Base-by-base conservation (phyloP, 805 yeast genomes). In the Myxozyma vanderwaltii region DNA sequence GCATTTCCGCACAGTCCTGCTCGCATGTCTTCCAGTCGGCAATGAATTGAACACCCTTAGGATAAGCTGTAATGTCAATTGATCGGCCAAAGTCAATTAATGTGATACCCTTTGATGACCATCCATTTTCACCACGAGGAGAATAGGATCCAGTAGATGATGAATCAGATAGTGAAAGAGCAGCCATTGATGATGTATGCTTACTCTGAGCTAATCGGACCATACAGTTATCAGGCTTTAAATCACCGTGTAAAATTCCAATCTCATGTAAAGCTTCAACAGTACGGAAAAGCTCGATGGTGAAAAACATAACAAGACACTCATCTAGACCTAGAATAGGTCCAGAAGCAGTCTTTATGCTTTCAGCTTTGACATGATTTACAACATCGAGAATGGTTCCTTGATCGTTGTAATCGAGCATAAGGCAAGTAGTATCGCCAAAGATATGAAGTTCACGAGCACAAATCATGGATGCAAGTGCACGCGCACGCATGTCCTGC, bases 151-250 rank as follows among this genome's bases (percentile, higher is more conserved):
- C 50, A 6, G 45, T n/a, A 13, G 52, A 24, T 12, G 31, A 13
- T 10, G 53, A 26, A n/a, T 44, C 54, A 17, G 47, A 23, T 10
- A 62, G 44, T 10, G 64, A 58, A 13, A 61, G 46, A 10, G 54
- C 50, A 8, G 54, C 61, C 49, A 51, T 51, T 13, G 67, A 41
- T 15, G 35, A 24, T 36, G 52, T 56, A 40, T 58, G 64, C 51
- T 47, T 57, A 51, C 0, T 59, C 63, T 27, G 67, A 58, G 75
- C 73, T 41, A 87, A 77, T 40, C 87, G 73, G 0, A 89, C 69
- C 95, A 91, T 87, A 64, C 94, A 88, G 69, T 90, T 91, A 63
- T 88, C 96, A 0, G 96, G 86, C 69, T 87, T 88, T 54, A 91
- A 72, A 70, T 91, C 96, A 1, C 96, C 95, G 74, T 91, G 97